Conservation (phyloP, 305 asterid species). For the Caryopteris hybrid region DNA sequence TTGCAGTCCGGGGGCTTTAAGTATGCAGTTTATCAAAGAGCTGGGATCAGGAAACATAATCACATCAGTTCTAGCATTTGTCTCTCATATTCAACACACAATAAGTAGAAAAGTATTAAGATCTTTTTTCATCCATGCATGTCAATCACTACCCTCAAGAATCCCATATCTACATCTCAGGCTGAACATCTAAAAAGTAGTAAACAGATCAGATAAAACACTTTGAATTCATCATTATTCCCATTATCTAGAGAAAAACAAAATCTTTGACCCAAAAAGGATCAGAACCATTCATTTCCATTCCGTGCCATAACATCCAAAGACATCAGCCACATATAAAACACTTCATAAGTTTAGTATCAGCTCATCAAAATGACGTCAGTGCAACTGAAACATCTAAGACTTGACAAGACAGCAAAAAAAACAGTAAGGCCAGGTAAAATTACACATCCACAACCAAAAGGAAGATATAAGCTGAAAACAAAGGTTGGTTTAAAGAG, state of each 20-base stretch:
- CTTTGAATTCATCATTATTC: not conserved
- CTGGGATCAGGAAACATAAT: too few relatives aligned
- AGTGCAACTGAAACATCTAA: conserved; percentile 10
- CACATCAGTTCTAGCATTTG: not conserved
- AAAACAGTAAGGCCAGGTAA: not conserved
- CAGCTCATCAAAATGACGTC: conserved; percentile 1
- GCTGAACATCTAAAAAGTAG: too few relatives aligned
- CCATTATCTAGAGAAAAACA: not conserved
- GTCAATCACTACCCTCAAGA: not conserved
- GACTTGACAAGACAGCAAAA: not conserved
- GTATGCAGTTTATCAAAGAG: not conserved
- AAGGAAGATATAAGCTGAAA: not conserved
- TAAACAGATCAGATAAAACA: too few relatives aligned
- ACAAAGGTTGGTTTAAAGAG: not conserved
- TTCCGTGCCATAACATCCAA: not conserved
- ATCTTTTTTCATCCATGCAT: not conserved
- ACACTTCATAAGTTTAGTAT: not conserved
- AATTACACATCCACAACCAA: not conserved
- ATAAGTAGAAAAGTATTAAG: not conserved
- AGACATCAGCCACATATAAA: not conserved
- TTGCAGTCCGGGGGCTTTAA: not conserved
- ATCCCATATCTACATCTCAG: not conserved
- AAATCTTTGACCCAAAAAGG: not conserved
- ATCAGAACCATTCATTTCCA: not conserved
- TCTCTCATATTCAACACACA: not conserved